Base-by-base conservation (phyloP, 1,284 basidiomycete species). In the Earliella scabrosa region DNA sequence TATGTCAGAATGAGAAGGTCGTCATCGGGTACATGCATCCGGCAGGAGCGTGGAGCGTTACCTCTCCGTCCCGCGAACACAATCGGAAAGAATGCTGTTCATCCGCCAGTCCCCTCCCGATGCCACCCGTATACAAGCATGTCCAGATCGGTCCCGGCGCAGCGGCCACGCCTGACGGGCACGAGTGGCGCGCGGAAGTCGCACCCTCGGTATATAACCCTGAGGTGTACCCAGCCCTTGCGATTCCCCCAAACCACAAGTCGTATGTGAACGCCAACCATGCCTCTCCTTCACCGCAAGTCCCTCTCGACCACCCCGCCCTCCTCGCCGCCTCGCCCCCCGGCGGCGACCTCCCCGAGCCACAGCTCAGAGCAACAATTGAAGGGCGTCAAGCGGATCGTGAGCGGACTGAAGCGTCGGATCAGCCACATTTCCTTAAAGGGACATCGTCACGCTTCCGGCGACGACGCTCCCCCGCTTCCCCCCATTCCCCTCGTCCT, bases 361-460 rank as follows among this genome's bases (percentile, higher is more conserved):
- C 14, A 38, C n/a, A 11, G n/a, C 11, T 24, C 39, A 5, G 39
- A 56, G 39, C 44, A 29, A n/a, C 48, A 40, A 23, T 50, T 41
- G 20, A 59, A 62, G 45, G 60, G 58, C 24, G 60, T 62, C 29
- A 62, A 62, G 52, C 57, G 60, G n/a, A 59, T 62, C 38, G 60
- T 62, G 20, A 57, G 57, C 29, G 60, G 58, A 20, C 46, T 62
- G 16, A 62, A 52, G 45, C 45, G 58, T 38, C 60, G 60, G 27
- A 59, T 62, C 52, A 62, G 60, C 54, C 43, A 56, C 27, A 62
- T 58, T 29, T 59, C 56, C 58, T 39, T 54, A 39, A 52, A 46
- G 21, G 50, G 57, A 14, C 57, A 57, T 46, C 45, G 49, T 39
- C 57, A 56, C 46, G 45, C 41, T 31, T 41, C 32, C 50, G 26